Evolutionary conservation across 352 stramenopile genomes (phyloP).

Genomic region (Pythium phragmitis): DNA sequence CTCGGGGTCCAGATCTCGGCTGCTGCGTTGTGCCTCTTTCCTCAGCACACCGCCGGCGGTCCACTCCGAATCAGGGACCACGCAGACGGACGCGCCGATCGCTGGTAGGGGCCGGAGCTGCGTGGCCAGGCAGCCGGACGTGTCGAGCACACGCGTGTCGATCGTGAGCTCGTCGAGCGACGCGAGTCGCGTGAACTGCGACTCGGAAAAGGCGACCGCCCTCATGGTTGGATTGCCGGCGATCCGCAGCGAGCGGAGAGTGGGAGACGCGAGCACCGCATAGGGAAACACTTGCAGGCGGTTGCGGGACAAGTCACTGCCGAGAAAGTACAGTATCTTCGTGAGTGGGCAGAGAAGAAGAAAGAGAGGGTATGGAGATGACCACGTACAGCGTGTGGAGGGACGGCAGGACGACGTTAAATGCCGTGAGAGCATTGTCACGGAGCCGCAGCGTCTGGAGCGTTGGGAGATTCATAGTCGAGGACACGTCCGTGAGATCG

Average conservation of each 20-base stretch:
- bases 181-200: slow-evolving; percentile 10
- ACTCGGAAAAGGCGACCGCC: slow-evolving; percentile 7
- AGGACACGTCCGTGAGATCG: neutral
- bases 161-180: slow-evolving; percentile 8
- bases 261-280: neutral
- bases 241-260: slow-evolving; percentile 7
- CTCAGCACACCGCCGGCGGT: neutral
- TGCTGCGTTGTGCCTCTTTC: neutral
- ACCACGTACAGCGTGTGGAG: slow-evolving; percentile 14
- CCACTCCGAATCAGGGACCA: slow-evolving; percentile 3
- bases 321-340: neutral
- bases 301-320: slow-evolving; percentile 18
- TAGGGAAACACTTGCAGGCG: slow-evolving; percentile 9
- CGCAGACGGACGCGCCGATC: slow-evolving; percentile 2
- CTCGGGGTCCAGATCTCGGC: no score
- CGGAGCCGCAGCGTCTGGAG: slow-evolving; percentile 6
- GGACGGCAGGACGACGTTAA: neutral
- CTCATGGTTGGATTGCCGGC: slow-evolving; percentile 13
- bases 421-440: slow-evolving; percentile 4
- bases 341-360: neutral
- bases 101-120: slow-evolving; percentile 1
- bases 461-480: neutral
- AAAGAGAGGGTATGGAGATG: neutral
- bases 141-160: slow-evolving; percentile 3
- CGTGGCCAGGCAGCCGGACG: neutral